phyloP scores from a whole-genome alignment of 2,329 filamentous ascomycete species.

The Trichoderma pleuroti region DNA sequence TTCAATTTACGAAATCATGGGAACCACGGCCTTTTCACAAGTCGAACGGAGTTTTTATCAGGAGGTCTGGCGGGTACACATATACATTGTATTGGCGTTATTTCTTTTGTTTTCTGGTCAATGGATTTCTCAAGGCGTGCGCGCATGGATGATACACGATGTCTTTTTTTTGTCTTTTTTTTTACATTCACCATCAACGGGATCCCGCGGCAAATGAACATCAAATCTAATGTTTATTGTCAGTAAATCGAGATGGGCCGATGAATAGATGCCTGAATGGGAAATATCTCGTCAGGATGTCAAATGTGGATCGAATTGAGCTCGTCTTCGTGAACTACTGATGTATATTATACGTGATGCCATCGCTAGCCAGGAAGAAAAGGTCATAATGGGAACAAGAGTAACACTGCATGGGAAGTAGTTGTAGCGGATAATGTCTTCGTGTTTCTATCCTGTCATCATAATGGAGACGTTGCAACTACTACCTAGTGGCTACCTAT shows the following conservation, averaged over 20 bases:
- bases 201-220: background rate
- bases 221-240: background rate
- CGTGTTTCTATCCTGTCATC: background rate
- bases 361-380: no score
- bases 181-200: background rate
- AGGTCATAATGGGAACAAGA: no score
- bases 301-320: background rate
- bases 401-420: background rate
- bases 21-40: constrained; percentile 5
- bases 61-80: background rate
- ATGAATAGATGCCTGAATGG: background rate
- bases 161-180: background rate
- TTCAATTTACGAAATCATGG: constrained; percentile 14
- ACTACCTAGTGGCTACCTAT: background rate
- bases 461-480: background rate
- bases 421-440: background rate
- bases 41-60: constrained; percentile 11
- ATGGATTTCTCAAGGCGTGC: background rate
- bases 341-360: no score
- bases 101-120: background rate
- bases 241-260: constrained; percentile 1
- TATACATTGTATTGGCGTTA: constrained; percentile 7
- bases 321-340: background rate
- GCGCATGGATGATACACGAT: background rate
- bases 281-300: background rate